Evolutionary conservation across 1,284 basidiomycete genomes (phyloP).

Genomic region (Sanghuangporus sanghuang): DNA sequence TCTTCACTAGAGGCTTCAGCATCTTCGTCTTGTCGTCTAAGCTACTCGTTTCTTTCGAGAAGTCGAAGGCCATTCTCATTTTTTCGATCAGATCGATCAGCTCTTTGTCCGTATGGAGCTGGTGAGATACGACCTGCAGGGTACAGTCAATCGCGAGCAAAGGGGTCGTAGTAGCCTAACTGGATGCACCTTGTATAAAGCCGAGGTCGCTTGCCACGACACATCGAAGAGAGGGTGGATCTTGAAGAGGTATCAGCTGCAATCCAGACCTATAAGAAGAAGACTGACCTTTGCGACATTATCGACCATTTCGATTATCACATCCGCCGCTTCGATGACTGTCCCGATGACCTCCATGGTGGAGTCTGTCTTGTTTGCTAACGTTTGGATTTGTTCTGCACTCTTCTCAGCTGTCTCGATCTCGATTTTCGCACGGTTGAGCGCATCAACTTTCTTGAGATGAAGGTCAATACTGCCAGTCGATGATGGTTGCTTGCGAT

Average conservation of each 20-base stretch:
- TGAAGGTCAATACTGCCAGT: neutral
- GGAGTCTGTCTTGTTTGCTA: neutral
- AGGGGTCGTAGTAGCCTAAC: neutral
- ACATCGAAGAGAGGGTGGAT: neutral
- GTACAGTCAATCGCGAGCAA: neutral
- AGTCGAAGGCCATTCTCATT: neutral
- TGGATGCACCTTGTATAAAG: neutral
- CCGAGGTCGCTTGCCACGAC: neutral
- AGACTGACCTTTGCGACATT: neutral
- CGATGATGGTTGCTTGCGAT: too few species aligned
- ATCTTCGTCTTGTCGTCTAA: neutral
- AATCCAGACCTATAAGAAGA: neutral
- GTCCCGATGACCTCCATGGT: neutral
- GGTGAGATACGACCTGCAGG: neutral
- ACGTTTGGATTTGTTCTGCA: neutral
- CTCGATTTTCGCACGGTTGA: neutral
- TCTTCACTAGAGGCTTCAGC: neutral
- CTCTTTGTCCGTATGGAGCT: neutral
- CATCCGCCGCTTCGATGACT: neutral
- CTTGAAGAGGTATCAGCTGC: neutral
- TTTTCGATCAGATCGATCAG: neutral
- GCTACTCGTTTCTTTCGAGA: neutral
- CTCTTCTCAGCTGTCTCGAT: neutral
- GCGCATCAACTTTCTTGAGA: neutral
- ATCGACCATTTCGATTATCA: neutral